Evolutionary conservation across 2,329 filamentous ascomycete species (phyloP).

Genomic region (Pyrenophora graminea): DNA sequence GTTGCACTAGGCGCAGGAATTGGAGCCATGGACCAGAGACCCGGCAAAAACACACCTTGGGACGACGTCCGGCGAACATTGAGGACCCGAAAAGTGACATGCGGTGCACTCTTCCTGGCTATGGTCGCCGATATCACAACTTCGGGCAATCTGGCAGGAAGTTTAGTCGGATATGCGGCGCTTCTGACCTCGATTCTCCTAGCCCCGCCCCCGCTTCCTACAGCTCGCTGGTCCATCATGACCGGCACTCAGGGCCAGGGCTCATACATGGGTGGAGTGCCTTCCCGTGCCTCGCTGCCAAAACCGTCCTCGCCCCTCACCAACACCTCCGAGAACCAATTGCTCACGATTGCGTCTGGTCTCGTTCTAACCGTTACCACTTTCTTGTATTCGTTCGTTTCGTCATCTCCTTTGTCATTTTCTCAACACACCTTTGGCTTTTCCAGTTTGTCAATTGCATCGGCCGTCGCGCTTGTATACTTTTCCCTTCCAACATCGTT

Average conservation of each 20-base stretch:
- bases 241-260: slow-evolving; percentile 28
- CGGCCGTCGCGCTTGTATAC: slow-evolving; percentile 50
- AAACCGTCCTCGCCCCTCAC: slow-evolving; percentile 44
- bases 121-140: slow-evolving; percentile 41
- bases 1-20: slow-evolving; percentile 54
- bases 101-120: slow-evolving; percentile 41
- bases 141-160: slow-evolving; percentile 23
- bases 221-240: slow-evolving; percentile 37
- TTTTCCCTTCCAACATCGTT: slow-evolving; percentile 50
- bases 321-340: slow-evolving; percentile 46
- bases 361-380: slow-evolving; percentile 44
- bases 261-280: slow-evolving; percentile 27
- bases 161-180: slow-evolving; percentile 54
- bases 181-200: slow-evolving; percentile 53
- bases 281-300: slow-evolving; percentile 33
- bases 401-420: slow-evolving; percentile 39
- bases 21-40: slow-evolving; percentile 36
- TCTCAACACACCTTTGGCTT: slow-evolving; percentile 41
- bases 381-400: slow-evolving; percentile 41
- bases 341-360: slow-evolving; percentile 51
- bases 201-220: slow-evolving; percentile 55
- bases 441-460: slow-evolving; percentile 49
- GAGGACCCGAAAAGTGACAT: slow-evolving; percentile 44
- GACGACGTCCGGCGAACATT: slow-evolving; percentile 42
- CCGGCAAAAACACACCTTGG: slow-evolving; percentile 39